phyloP scores from a whole-genome alignment of 345 rosid species.

The Brassica nigra region DNA sequence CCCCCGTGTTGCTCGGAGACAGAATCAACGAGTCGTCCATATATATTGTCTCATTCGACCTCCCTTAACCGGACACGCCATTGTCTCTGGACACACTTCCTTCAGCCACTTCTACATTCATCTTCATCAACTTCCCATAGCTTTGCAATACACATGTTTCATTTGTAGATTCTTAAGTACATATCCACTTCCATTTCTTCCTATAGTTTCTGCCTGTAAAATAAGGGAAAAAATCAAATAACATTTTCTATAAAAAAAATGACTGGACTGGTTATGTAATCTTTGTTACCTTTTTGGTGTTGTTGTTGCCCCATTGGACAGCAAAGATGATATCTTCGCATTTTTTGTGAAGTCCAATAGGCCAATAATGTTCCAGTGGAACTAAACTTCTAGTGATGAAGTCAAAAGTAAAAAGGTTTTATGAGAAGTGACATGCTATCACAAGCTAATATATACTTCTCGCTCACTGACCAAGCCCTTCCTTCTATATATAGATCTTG shows the following conservation, averaged over 20 bases:
- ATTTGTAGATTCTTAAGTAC: slow-evolving; percentile 43
- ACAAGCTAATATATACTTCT: slow-evolving; percentile 55
- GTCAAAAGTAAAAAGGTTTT: slow-evolving; percentile 44
- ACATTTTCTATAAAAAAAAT: background rate
- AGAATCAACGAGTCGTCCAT: slow-evolving; percentile 49
- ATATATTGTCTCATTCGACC: slow-evolving; percentile 39
- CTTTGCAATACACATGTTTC: slow-evolving; percentile 49
- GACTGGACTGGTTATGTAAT: background rate
- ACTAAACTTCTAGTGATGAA: slow-evolving; percentile 49
- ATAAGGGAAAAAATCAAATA: background rate
- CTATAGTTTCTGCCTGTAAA: slow-evolving; percentile 46
- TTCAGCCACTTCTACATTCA: slow-evolving; percentile 43
- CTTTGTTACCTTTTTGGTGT: slow-evolving; percentile 41
- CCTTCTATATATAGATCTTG: slow-evolving; percentile 57
- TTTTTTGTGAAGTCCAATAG: slow-evolving; percentile 40
- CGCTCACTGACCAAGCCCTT: slow-evolving; percentile 57
- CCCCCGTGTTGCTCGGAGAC: slow-evolving; percentile 39
- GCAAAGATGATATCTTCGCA: slow-evolving; percentile 50
- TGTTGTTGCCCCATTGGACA: slow-evolving; percentile 57
- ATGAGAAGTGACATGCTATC: slow-evolving; percentile 46
- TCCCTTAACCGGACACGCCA: slow-evolving; percentile 45
- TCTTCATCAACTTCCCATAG: slow-evolving; percentile 49
- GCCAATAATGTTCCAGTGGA: slow-evolving; percentile 60
- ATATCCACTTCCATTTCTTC: slow-evolving; percentile 43
- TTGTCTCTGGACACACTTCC: slow-evolving; percentile 53